Conservation (phyloP, 768 basidiomycete species). For the Leucosporidium scottii region DNA sequence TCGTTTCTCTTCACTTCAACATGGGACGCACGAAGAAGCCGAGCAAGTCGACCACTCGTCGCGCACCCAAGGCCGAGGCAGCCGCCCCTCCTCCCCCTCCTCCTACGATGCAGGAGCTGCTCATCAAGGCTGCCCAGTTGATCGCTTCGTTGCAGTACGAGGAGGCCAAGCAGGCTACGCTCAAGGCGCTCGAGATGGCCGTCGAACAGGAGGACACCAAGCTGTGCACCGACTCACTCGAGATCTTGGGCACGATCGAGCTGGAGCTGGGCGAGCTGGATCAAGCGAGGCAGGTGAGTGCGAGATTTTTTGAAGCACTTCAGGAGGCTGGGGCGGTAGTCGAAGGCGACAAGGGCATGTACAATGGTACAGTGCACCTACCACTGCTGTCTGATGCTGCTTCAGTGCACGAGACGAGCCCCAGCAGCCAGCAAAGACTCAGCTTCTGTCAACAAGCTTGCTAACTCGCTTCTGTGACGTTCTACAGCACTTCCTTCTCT, state of each 20-base stretch:
- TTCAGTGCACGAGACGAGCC: background rate
- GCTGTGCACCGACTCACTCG: slow-evolving; percentile 21
- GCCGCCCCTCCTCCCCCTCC: background rate
- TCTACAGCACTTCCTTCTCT: slow-evolving; percentile 25
- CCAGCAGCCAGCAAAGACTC: background rate
- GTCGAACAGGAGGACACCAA: slow-evolving; percentile 14
- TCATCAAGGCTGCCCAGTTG: slow-evolving; percentile 27
- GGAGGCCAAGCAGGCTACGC: slow-evolving; percentile 22
- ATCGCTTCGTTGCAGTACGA: slow-evolving; percentile 31
- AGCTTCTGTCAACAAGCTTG: background rate
- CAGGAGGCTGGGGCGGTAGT: background rate
- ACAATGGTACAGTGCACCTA: background rate
- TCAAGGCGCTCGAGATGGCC: slow-evolving; percentile 25
- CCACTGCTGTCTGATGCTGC: background rate
- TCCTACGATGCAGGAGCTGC: slow-evolving; percentile 26
- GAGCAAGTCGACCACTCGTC: background rate
- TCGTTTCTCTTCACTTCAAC: background rate
- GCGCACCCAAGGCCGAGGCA: background rate
- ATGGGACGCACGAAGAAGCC: slow-evolving; percentile 1
- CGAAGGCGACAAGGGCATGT: too few species aligned
- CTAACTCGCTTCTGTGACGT: background rate
- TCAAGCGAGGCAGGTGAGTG: slow-evolving; percentile 33
- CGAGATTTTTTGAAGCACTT: background rate
- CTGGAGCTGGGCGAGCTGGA: slow-evolving; percentile 35
- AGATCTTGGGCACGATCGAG: slow-evolving; percentile 34